Base-by-base conservation (phyloP, 805 yeast genomes). In the Kluyveromyces siamensis region DNA sequence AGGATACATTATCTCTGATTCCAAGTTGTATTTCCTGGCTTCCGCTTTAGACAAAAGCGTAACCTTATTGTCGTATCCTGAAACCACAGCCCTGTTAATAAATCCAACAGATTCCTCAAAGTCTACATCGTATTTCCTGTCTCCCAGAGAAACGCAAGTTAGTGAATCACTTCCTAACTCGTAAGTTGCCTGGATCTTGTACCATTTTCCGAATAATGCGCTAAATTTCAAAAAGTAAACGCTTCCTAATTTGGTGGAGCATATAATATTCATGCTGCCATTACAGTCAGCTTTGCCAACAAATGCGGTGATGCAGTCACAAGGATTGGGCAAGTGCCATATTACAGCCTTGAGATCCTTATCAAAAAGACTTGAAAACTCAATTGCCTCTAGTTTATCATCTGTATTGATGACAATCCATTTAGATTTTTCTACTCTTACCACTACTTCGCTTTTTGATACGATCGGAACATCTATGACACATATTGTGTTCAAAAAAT, bases 231-330 rank as follows among this genome's bases (percentile, higher is more conserved):
- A 40, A 17, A 41, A 51, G 48, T 27, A 49, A 39, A 57, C 38
- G 18, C 51, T 40, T 3, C 58, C 59, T n/a, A 56, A 43, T 17
- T 11, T 41, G 2, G 62, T 57, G 8, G 54, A 50, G 11, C 49
- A 53, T 9, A 51, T 48, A 8, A 54, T 49, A 16, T 45, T 37
- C 2, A 57, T 46, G 5, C 49, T 38, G 6, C 49, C 48, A 17
- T 55, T 54, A 16, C 44, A 48, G 14, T 49, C 42, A 7, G 57
- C 52, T 45, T 52, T 53, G 2, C 51, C 43, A 27, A 48, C 44
- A 36, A 47, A 46, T 3, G 52, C 44, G 2, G 50, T 44, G 8
- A 57, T 51, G 7, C 36, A 40, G 27, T 55, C 60, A 33, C 48
- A 44, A 2, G 11, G 3, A 11, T 50, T 49, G 6, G 8, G 18